A percentile compares a stretch with the other conserved stretches of the same genome.
Evolutionary conservation across 2,329 filamentous ascomycete genomes (phyloP).

Genomic region (Hawksworthiomyces lignivorus): DNA sequence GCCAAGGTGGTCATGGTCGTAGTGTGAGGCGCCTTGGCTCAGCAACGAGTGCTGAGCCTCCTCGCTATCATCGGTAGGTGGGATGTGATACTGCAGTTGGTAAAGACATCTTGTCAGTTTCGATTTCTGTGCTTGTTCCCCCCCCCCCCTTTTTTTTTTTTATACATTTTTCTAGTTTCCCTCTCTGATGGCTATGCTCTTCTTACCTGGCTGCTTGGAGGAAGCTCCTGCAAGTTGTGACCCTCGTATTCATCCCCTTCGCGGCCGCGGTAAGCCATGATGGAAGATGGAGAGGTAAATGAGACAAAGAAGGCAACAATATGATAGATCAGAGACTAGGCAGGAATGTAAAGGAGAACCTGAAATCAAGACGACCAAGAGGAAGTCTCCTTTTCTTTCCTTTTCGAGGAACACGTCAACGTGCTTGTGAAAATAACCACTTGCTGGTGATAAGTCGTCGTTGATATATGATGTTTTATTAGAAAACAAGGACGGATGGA

Average conservation of each 20-base stretch:
- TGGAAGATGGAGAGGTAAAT: conserved; percentile 2
- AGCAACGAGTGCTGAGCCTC: conserved; percentile 52
- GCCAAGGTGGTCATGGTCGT: conserved; percentile 52
- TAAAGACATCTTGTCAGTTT: conserved; percentile 5
- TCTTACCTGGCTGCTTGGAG: conserved; percentile 53
- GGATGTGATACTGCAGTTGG: conserved; percentile 46
- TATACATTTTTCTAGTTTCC: too few species aligned
- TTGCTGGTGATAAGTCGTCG: too few species aligned
- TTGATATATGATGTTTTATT: too few species aligned
- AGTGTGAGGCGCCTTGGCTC: conserved; percentile 38
- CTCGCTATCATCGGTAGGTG: conserved; percentile 48
- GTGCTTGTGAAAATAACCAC: too few species aligned
- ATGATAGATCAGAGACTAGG: too few species aligned
- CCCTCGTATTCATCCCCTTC: conserved; percentile 43
- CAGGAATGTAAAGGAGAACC: conserved; percentile 4
- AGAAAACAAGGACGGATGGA: conserved; percentile 2
- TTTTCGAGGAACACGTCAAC: too few species aligned
- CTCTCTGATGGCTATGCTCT: too few species aligned
- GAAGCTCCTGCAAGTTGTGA: conserved; percentile 61
- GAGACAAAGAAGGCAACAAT: too few species aligned
- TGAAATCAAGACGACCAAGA: conserved; percentile 8
- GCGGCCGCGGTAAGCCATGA: conserved; percentile 19
- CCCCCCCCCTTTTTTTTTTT: not conserved
- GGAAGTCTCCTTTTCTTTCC: too few species aligned
- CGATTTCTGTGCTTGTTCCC: not conserved